Evolutionary conservation across 805 yeast genomes (phyloP).

Genomic region (Metschnikowia proteae): DNA sequence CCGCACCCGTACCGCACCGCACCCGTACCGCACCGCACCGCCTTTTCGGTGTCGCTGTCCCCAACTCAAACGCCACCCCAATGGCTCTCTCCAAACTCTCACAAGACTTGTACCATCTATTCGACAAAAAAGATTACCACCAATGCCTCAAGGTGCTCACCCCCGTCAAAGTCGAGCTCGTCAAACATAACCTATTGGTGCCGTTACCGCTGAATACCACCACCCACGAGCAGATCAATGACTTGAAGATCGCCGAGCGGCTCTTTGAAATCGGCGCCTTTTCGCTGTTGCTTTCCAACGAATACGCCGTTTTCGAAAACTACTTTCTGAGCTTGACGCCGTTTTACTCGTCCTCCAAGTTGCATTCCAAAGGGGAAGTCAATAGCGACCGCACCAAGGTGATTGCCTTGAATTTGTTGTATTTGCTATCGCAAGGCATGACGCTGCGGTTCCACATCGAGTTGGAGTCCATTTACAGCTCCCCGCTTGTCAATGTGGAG

Average conservation of each 20-base stretch:
- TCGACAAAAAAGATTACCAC: conserved; percentile 56
- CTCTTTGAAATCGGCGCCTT: conserved; percentile 88
- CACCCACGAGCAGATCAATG: conserved; percentile 48
- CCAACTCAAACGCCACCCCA: background rate
- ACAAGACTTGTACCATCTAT: conserved; percentile 61
- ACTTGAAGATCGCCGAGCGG: conserved; percentile 72
- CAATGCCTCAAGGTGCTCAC: conserved; percentile 62
- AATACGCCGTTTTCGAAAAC: conserved; percentile 66
- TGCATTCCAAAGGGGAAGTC: conserved; percentile 37
- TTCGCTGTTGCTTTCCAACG: conserved; percentile 60
- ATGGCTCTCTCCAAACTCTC: conserved; percentile 70
- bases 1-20: no score
- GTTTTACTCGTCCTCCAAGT: conserved; percentile 53
- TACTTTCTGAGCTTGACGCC: conserved; percentile 71
- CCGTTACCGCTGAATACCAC: conserved; percentile 45
- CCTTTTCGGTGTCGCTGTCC: no score
- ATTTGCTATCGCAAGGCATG: conserved; percentile 76
- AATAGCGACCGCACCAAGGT: conserved; percentile 53
- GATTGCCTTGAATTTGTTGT: conserved; percentile 69
- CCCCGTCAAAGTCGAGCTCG: conserved; percentile 71
- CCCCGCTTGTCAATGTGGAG: conserved; percentile 59
- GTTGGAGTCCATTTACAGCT: conserved; percentile 64
- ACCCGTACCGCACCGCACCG: no score
- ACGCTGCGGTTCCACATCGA: conserved; percentile 88
- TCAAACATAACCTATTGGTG: conserved; percentile 71